Conservation (phyloP, 768 basidiomycete genomes). For the Suillus subalutaceus region DNA sequence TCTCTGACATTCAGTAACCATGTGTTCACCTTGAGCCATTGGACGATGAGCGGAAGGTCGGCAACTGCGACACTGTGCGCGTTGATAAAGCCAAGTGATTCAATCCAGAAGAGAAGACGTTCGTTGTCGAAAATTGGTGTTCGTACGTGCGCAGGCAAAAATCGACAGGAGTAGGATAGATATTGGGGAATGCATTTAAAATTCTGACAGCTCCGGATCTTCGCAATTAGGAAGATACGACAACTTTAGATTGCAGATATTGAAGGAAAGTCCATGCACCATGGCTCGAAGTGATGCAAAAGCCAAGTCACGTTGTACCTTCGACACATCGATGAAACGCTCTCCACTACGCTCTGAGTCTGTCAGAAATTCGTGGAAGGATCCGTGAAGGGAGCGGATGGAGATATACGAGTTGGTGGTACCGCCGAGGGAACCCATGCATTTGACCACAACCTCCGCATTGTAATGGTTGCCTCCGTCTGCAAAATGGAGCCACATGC, state of each 20-base stretch:
- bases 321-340: no score
- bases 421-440: conserved; percentile 4
- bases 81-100: neutral
- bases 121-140: neutral
- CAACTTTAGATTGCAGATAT: no score
- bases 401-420: neutral
- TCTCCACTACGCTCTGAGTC: neutral
- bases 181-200: no score
- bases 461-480: conserved; percentile 1
- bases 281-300: no score
- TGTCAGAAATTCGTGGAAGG: conserved; percentile 30
- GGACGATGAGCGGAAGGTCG: neutral
- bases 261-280: no score
- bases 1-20: no score
- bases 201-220: no score
- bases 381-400: conserved; percentile 27
- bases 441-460: conserved; percentile 5
- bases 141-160: neutral
- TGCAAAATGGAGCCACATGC: neutral
- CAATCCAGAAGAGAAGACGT: conserved; percentile 12
- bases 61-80: no score
- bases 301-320: no score
- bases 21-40: neutral
- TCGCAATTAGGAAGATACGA: no score
- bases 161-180: neutral